Evolutionary conservation across 1,139 yeast genomes (phyloP).

Genomic region (Yamadazyma membranifaciens): DNA sequence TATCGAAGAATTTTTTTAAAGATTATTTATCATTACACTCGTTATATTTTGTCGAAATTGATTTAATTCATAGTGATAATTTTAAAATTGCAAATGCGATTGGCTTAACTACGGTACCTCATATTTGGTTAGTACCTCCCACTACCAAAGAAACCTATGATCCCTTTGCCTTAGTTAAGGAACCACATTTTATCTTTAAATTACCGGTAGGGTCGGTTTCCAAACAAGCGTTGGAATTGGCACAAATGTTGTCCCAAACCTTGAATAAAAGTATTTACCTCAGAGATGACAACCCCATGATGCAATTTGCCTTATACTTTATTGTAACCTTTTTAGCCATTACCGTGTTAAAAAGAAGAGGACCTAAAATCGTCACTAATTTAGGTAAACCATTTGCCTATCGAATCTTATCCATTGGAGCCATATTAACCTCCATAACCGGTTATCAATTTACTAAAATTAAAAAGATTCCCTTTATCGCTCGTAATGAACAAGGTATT

Average conservation of each 20-base stretch:
- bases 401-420: constrained; percentile 35
- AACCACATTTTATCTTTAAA: constrained; percentile 31
- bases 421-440: constrained; percentile 47
- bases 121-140: constrained; percentile 65
- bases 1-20: constrained; percentile 38
- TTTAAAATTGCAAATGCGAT: constrained; percentile 36
- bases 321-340: constrained; percentile 44
- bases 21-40: constrained; percentile 39
- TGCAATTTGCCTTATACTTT: constrained; percentile 47
- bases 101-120: constrained; percentile 54
- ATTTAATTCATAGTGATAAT: constrained; percentile 42
- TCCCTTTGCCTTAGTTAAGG: constrained; percentile 26
- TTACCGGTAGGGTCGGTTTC: constrained; percentile 26
- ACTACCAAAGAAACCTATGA: constrained; percentile 21
- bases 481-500: constrained; percentile 44
- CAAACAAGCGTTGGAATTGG: constrained; percentile 46
- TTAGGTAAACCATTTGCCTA: constrained; percentile 33
- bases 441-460: constrained; percentile 67
- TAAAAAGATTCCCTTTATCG: constrained; percentile 61
- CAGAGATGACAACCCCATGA: constrained; percentile 37
- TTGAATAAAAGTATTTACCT: constrained; percentile 43
- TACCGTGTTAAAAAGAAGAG: constrained; percentile 48
- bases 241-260: constrained; percentile 48
- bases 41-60: constrained; percentile 51
- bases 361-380: constrained; percentile 34